Base-by-base conservation (phyloP, 2,329 filamentous ascomycete genomes). In the Phaeosphaeria sp. region DNA sequence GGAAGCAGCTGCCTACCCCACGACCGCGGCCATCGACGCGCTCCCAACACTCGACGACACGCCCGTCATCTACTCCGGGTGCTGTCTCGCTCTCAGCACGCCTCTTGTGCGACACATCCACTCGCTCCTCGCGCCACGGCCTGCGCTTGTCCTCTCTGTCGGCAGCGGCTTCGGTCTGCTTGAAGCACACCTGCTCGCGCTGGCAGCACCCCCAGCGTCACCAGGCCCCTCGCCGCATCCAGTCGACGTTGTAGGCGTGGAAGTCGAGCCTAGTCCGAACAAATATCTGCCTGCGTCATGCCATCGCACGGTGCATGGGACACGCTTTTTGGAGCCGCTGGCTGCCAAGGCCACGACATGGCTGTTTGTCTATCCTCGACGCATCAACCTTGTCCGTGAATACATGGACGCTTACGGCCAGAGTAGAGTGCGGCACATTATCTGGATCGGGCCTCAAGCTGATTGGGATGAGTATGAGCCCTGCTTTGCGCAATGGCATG, bases 321-420 rank as follows among this genome's bases (percentile, higher is more conserved):
- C 81, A 0, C 79, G 80, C 66, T 79, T 77, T 30, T 62, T 84
- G 9, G 77, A 78, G 52, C 54, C 76, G 1, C 71, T 79, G 11
- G 82, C 81, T 2, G 59, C 69, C 5, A 61, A 78, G n/a, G 81
- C 81, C 9, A 57, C 63, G 0, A 74, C 73, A n/a, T 81, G 83
- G 79, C 70, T 85, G 58, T 85, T 86, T 69, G 80, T 85, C 23
- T 86, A 85, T 63, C 84, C 84, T 0, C 78, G 82, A 15, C 73
- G 81, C n/a, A 76, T 81, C 3, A 76, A 69, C 3, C 67, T 86
- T 11, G 60, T 85, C 13, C 60, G 59, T 2, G 75, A 74, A 54
- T 85, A 86, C 59, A 44, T 85, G 25, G 64, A 77, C 3, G 52
- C 58, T n/a, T 71, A 71, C 63, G 70, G 71, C 0, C 46, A 62